Base-by-base conservation (phyloP, 306 rosid species). In the Glycine soja region DNA sequence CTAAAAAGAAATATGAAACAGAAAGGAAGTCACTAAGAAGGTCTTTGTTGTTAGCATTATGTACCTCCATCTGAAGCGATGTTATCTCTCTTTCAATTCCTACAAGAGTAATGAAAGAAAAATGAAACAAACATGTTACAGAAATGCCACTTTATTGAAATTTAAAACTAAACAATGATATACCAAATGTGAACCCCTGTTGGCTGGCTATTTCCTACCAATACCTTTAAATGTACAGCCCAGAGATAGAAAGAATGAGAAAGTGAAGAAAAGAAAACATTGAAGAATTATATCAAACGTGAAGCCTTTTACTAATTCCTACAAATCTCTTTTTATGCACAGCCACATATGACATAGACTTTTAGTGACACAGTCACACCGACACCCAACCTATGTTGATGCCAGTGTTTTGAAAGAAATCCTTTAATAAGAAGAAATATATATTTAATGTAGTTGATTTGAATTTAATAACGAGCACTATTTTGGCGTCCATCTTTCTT, bases 61-160 rank as follows among this genome's bases (percentile, higher is more conserved):
- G 76, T 87, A 95, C 99, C 92, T 95, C 99, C 90, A 85, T 78
- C 81, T 95, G 99, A 80, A 95, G 95, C 3, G 99, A 91, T 58
- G 92, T 78, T 77, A 95, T 95, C 90, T 95, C 99, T 58, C 91
- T 88, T 78, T 95, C 99, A 80, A 95, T 95, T 61, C 99, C 98
- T 95, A 84, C 43, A 81, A 53, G 53, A 52, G 7, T 42, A 78
- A 54, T 8, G 54, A 11, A 15, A 24, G 59, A 67, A 10, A 48
- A 54, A 76, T 47, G 4, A 46, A 76, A 18, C 10, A 5, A 51
- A 62, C 58, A 52, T 32, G 58, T 62, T 63, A 46, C 30, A 65
- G 8, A 57, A 83, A 3, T 57, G 15, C 3, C 15, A 3, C 40
- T 11, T 66, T 66, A 79, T n/a, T 18, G 70, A 64, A 36, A 64